Evolutionary conservation across 768 basidiomycete genomes (phyloP).

Genomic region (Ramaria rubella): DNA sequence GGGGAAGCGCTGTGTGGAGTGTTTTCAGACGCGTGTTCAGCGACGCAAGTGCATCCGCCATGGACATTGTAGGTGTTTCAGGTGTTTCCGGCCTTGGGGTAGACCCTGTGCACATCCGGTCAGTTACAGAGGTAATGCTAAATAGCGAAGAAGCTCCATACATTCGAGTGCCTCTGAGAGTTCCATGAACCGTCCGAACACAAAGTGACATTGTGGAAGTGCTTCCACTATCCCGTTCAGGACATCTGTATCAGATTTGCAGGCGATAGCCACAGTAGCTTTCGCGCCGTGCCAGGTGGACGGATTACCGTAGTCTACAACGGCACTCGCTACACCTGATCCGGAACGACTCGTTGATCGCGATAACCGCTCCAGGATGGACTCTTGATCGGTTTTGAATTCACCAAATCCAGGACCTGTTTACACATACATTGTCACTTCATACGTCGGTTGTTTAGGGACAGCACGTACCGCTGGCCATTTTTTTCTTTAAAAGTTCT

Average conservation of each 20-base stretch:
- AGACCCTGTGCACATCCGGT: not conserved
- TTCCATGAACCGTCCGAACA: conserved; percentile 78
- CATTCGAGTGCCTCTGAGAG: conserved; percentile 80
- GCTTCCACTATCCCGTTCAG: conserved; percentile 58
- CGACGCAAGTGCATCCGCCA: conserved; percentile 29
- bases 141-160: conserved; percentile 31
- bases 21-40: conserved; percentile 56
- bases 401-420: conserved; percentile 73
- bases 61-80: not conserved
- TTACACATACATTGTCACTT: not conserved
- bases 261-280: conserved; percentile 69
- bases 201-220: conserved; percentile 64
- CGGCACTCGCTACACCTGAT: conserved; percentile 47
- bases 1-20: conserved; percentile 64
- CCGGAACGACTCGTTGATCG: conserved; percentile 33
- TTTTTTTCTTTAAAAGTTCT: conserved; percentile 76
- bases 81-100: not conserved
- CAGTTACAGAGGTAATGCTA: not conserved
- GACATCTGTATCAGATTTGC: conserved; percentile 72
- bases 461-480: conserved; percentile 52
- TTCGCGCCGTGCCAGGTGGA: conserved; percentile 79
- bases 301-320: conserved; percentile 84
- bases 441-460: not conserved
- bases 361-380: conserved; percentile 80
- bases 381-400: conserved; percentile 77